A percentile compares a stretch with the other conserved stretches of the same genome.
Evolutionary conservation across 805 yeast genomes (phyloP).

Genomic region (Yamadazyma nakazawae): DNA sequence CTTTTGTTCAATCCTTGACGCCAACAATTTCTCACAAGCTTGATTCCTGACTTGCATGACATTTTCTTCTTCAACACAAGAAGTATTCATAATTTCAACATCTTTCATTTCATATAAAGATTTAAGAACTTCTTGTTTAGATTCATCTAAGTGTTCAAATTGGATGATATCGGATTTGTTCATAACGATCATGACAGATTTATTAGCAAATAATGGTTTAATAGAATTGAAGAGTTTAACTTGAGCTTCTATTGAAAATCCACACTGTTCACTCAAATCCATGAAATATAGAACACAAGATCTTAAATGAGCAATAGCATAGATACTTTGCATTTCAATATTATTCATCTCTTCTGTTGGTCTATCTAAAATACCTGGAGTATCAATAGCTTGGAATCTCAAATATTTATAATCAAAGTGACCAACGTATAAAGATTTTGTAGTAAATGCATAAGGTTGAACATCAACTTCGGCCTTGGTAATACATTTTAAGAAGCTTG

Average conservation of each 20-base stretch:
- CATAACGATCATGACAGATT: conserved; percentile 91
- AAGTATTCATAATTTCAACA: conserved; percentile 88
- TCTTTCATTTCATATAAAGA: conserved; percentile 65
- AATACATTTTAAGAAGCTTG: conserved; percentile 87
- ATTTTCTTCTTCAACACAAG: conserved; percentile 92
- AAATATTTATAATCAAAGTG: conserved; percentile 98
- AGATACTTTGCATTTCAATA: conserved; percentile 98
- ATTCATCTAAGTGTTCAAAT: conserved; percentile 78
- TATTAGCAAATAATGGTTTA: conserved; percentile 95
- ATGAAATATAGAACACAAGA: conserved; percentile 95
- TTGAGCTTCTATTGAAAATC: conserved; percentile 95
- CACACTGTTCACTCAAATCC: conserved; percentile 99
- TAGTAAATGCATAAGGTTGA: conserved; percentile 98
- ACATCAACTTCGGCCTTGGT: conserved; percentile 99
- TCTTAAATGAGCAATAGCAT: conserved; percentile 97
- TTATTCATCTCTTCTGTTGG: conserved; percentile 99
- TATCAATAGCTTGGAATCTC: conserved; percentile 98
- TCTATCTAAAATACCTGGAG: conserved; percentile 98
- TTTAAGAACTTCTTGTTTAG: conserved; percentile 67
- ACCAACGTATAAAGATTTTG: conserved; percentile 95
- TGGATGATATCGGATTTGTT: conserved; percentile 91
- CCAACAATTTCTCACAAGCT: conserved; percentile 94
- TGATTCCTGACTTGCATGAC: conserved; percentile 94
- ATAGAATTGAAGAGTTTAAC: conserved; percentile 95
- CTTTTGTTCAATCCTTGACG: conserved; percentile 95